Base-by-base conservation (phyloP, 164 flowering plant genomes). In the Chimonanthus salicifolius region DNA sequence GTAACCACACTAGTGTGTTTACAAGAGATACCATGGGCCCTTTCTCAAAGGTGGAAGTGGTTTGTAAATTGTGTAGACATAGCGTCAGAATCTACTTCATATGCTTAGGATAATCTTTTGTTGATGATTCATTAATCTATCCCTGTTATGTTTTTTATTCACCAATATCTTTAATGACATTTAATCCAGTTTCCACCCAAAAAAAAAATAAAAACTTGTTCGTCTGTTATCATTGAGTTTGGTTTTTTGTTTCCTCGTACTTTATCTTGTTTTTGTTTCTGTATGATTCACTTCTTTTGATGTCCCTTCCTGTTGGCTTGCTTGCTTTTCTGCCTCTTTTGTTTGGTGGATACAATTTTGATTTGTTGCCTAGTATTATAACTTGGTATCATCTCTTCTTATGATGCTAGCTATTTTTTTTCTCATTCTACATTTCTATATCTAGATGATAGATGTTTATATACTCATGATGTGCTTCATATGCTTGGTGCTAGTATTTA, bases 21-120 rank as follows among this genome's bases (percentile, higher is more conserved):
- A 65, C 68, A 63, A 70, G 78, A 71, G 72, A 71, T 71, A 72
- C 77, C 78, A 71, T 79, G 60, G 58, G 78, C 78, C 79, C 70
- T 58, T 70, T 69, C 73, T 77, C 51, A 16, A 76, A 67, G 72
- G 74, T 80, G 83, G 81, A 80, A 78, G 82, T 84, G 84, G 71
- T 80, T 78, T 87, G 89, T 90, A 87, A 70, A 88, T 90, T 78
- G 66, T 83, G 87, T 87, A 86, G 77, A 87, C 86, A 64, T 76
- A 79, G 79, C 78, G 74, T 80, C 74, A 76, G 82, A 82, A 76
- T 77, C 76, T 80, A 70, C 80, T 18, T 60, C 70, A 78, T 78
- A 72, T 82, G 80, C 76, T 76, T 79, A 79, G 76, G 86, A 78
- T 66, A 44, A 66, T 72, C 75, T 82, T 74, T 50, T 58, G 64